These are phyloP conservation scores for Brassica balearica DNA, from an alignment of 441 rosid genomes.

Conservation along the genomic window DNA sequence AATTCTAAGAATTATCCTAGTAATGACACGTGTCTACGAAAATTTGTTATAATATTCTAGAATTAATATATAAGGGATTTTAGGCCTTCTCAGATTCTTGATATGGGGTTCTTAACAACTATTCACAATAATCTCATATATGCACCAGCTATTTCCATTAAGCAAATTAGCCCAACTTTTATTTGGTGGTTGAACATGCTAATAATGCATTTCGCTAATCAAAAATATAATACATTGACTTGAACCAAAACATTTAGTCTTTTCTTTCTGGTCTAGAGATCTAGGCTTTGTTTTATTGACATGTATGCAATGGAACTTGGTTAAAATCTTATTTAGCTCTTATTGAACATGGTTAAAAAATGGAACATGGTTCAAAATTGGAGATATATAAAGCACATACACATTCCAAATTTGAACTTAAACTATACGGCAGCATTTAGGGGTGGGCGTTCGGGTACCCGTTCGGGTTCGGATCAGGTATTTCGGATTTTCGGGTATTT, in stretches of 20 bases:
- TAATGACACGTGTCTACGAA: no score
- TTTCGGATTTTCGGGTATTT: no score
- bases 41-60: no score
- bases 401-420: neutral
- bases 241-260: neutral
- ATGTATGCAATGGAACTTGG: neutral
- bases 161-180: neutral
- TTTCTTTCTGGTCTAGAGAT: neutral
- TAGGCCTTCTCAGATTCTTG: no score
- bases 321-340: neutral
- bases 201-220: neutral
- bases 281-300: neutral
- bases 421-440: neutral
- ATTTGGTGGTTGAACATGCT: conserved; percentile 7
- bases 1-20: no score
- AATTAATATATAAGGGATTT: no score
- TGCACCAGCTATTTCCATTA: neutral
- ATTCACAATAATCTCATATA: no score
- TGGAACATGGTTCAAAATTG: neutral
- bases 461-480: no score
- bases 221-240: neutral
- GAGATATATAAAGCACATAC: neutral
- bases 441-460: no score
- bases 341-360: neutral
- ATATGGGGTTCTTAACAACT: no score